A percentile compares a stretch with the other conserved stretches of the same genome.
Evolutionary conservation across 1,284 basidiomycete species (phyloP).

Genomic region (Coriolopsis trogii): DNA sequence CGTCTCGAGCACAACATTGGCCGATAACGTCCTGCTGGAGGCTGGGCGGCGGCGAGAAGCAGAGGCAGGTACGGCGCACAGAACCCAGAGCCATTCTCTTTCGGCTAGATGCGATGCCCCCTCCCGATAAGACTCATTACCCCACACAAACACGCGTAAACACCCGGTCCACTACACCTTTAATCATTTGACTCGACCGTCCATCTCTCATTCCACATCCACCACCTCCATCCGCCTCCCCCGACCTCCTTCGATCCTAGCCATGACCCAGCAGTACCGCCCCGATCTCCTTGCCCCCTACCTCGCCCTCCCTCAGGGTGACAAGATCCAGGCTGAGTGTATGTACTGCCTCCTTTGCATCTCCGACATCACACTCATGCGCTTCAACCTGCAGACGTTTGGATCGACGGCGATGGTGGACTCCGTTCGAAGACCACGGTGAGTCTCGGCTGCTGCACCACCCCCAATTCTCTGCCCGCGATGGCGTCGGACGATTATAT

Average conservation of each 20-base stretch:
- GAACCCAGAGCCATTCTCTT: neutral
- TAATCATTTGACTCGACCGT: constrained; percentile 17
- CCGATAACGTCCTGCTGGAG: too few species aligned
- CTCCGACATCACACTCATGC: constrained; percentile 24
- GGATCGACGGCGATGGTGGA: constrained; percentile 92
- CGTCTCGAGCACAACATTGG: too few species aligned
- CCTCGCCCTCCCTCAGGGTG: constrained; percentile 85
- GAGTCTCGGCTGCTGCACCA: constrained; percentile 31
- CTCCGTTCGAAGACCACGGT: constrained; percentile 95
- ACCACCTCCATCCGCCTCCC: constrained; percentile 23
- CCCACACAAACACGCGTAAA: constrained; percentile 25
- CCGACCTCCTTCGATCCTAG: constrained; percentile 19
- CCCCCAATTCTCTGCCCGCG: neutral
- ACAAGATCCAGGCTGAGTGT: constrained; percentile 94
- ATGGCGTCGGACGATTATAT: neutral
- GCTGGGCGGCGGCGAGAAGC: neutral
- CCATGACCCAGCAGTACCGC: constrained; percentile 51
- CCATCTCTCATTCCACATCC: constrained; percentile 15
- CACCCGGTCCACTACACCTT: constrained; percentile 10
- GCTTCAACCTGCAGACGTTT: constrained; percentile 70
- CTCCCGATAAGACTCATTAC: constrained; percentile 18
- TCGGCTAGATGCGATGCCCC: constrained; percentile 15
- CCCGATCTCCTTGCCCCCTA: constrained; percentile 87
- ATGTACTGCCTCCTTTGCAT: too few species aligned
- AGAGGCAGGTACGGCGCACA: neutral